phyloP scores from a whole-genome alignment of 2,329 filamentous ascomycete species.

The Fusarium setosum region DNA sequence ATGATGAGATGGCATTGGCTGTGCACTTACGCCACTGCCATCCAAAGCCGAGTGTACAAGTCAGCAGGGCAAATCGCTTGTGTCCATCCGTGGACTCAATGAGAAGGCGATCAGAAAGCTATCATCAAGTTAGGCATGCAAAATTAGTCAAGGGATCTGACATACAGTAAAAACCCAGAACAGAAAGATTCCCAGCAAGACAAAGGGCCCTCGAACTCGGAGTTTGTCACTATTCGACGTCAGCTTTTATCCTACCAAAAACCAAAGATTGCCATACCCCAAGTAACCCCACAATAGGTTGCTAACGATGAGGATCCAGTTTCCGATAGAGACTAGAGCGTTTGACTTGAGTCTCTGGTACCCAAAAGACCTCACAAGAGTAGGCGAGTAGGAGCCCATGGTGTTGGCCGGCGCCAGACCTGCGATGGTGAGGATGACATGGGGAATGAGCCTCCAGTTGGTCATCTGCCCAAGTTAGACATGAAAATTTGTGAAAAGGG shows the following conservation, averaged over 20 bases:
- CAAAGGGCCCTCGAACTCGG: conserved; percentile 33
- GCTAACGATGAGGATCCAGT: conserved; percentile 47
- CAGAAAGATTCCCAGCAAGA: conserved; percentile 26
- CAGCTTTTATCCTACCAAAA: not conserved
- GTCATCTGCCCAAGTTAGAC: conserved; percentile 43
- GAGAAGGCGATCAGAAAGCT: conserved; percentile 34
- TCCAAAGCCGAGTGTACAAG: conserved; percentile 26
- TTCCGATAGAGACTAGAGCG: conserved; percentile 49
- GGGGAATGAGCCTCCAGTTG: conserved; percentile 51
- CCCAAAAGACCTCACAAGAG: conserved; percentile 48
- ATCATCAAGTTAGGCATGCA: not conserved
- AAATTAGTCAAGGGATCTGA: not conserved
- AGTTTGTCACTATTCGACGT: conserved; percentile 29
- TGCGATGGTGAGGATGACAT: conserved; percentile 40
- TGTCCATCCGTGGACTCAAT: conserved; percentile 27
- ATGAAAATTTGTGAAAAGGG: not conserved
- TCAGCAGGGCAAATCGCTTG: conserved; percentile 26
- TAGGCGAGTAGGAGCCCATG: conserved; percentile 35
- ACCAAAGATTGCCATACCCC: not conserved
- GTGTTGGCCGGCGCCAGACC: conserved; percentile 30
- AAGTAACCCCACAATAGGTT: conserved; percentile 47
- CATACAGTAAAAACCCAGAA: conserved; percentile 32
- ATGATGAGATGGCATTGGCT: fast-evolving
- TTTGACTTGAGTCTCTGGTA: conserved; percentile 46
- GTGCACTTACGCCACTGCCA: conserved; percentile 33